These are phyloP conservation scores for Ogataea sp. DNA, from an alignment of 805 yeast species.

Conservation along the genomic window DNA sequence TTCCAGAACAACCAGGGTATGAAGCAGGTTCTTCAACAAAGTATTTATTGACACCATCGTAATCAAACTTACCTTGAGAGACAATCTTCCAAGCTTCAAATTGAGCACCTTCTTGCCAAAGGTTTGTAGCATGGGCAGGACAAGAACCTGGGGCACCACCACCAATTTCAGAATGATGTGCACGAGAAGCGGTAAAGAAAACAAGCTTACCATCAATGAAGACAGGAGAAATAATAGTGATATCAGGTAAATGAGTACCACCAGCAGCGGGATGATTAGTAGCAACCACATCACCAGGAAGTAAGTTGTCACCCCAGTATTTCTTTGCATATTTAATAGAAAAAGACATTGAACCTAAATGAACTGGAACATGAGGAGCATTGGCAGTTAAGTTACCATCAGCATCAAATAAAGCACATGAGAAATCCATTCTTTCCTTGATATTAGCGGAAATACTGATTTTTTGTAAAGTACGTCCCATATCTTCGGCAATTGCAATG, in stretches of 20 bases:
- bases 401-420: slow-evolving; percentile 33
- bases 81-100: slow-evolving; percentile 41
- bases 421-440: slow-evolving; percentile 34
- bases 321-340: slow-evolving; percentile 27
- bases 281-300: slow-evolving; percentile 30
- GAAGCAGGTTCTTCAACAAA: slow-evolving; percentile 39
- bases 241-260: slow-evolving; percentile 36
- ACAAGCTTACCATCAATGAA: slow-evolving; percentile 31
- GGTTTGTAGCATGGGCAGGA: slow-evolving; percentile 42
- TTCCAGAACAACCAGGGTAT: slow-evolving; percentile 41
- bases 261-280: slow-evolving; percentile 32
- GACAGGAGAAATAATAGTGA: slow-evolving; percentile 47
- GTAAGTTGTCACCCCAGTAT: slow-evolving; percentile 25
- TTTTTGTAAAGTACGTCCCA: slow-evolving; percentile 33
- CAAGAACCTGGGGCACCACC: slow-evolving; percentile 45
- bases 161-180: slow-evolving; percentile 52
- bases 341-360: slow-evolving; percentile 32
- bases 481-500: slow-evolving; percentile 37
- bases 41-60: slow-evolving; percentile 34
- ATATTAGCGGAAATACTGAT: slow-evolving; percentile 31
- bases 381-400: slow-evolving; percentile 32
- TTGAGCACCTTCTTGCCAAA: slow-evolving; percentile 45
- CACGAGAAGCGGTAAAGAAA: slow-evolving; percentile 46
- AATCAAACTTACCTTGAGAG: slow-evolving; percentile 37
- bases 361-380: slow-evolving; percentile 37